Base-by-base conservation (phyloP, 2,329 filamentous ascomycete species). In the Epichloe sibirici region DNA sequence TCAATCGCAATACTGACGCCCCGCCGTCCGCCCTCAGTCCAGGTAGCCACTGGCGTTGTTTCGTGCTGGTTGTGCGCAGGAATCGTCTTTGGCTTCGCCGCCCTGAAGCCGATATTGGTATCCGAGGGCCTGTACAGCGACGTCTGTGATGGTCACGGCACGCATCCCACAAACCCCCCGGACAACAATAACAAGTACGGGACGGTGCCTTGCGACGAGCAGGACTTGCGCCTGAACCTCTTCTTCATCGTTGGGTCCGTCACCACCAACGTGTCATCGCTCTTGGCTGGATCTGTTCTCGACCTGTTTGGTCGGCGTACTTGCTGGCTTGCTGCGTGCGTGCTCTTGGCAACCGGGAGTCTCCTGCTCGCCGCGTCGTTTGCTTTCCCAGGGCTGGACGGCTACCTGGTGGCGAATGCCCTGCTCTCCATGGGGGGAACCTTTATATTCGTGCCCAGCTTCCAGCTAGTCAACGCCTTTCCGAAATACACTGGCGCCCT, bases 211-310 rank as follows among this genome's bases (percentile, higher is more conserved):
- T 63, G 69, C 74, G 53, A 79, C 44, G 65, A 67, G 53, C 48
- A 51, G 48, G 48, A 51, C 34, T 79, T 82, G 51, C 76, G 75
- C 54, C 76, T 95, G 53, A 95, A 95, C 66, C 73, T 95, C 58
- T 95, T 95, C 87, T 95, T 95, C 73, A 94, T 89, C 5, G 78
- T 90, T 42, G 90, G 90, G 12, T 90, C 89, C 13, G 89, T 95
- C 9, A 86, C 81, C 6, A 94, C 90, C 40, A 95, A 95, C 62
- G 85, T 95, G 12, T 88, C 83, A 42, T 90, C 90, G 12, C 75
- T 95, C 6, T 88, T 90, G 2, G 82, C 95, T 11, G 90, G 90
- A 45, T 87, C 88, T 3, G 85, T 95, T 45, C 78, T 95, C 23
- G 90, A 95, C 68, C 77, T 82, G 56, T 90, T 81, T 62, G 90